phyloP scores from a whole-genome alignment of 2,329 filamentous ascomycete genomes.

The Rugonectria rugulosa region DNA sequence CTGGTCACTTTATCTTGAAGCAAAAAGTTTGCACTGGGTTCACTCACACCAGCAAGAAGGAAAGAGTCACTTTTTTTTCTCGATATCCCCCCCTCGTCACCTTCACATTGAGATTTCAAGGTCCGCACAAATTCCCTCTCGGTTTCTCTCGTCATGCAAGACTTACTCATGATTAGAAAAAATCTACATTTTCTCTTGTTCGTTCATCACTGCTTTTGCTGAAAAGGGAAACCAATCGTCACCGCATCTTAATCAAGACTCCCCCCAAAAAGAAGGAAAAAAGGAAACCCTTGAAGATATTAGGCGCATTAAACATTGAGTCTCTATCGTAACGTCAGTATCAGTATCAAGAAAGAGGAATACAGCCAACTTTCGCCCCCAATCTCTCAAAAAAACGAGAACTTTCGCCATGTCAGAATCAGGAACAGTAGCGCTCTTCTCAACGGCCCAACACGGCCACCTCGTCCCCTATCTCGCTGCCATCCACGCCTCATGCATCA shows the following conservation, averaged over 20 bases:
- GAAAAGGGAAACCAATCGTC: neutral
- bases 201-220: neutral
- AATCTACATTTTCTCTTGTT: neutral
- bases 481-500: constrained; percentile 67
- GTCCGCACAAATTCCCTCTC: too few species aligned
- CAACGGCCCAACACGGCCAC: constrained; percentile 54
- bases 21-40: neutral
- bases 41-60: neutral
- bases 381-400: neutral
- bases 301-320: too few species aligned
- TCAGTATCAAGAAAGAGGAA: too few species aligned
- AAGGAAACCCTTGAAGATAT: too few species aligned
- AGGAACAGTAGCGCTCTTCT: constrained; percentile 53
- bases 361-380: too few species aligned
- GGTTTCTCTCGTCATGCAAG: too few species aligned
- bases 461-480: constrained; percentile 64
- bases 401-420: constrained; percentile 39
- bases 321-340: too few species aligned
- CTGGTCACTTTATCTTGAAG: neutral
- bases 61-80: too few species aligned
- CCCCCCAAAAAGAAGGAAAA: too few species aligned
- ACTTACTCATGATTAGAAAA: too few species aligned
- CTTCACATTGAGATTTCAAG: too few species aligned
- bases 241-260: neutral
- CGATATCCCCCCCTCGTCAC: too few species aligned